Conservation (phyloP, 106 monocot species). For the Acorus gramineus region DNA sequence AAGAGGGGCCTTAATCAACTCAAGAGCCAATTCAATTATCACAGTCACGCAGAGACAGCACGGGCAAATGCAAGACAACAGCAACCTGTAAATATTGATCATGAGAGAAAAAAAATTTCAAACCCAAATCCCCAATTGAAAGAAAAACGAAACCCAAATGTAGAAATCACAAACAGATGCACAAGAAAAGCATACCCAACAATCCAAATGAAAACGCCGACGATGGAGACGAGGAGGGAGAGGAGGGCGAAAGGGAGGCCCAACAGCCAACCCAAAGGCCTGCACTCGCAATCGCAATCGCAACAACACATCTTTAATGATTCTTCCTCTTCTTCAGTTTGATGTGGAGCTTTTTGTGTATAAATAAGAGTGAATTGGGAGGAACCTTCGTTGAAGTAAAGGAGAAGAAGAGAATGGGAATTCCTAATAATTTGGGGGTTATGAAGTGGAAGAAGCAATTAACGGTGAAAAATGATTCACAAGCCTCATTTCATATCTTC, state of each 20-base stretch:
- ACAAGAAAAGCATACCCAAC: constrained; percentile 17
- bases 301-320: constrained; percentile 22
- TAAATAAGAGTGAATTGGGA: too few relatives aligned
- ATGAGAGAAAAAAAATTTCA: not conserved
- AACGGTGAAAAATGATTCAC: too few relatives aligned
- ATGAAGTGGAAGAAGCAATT: too few relatives aligned
- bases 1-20: constrained; percentile 87
- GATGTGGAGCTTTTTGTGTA: not conserved
- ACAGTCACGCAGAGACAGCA: constrained; percentile 97
- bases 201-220: constrained; percentile 47
- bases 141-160: not conserved
- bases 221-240: constrained; percentile 57
- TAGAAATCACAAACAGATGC: constrained; percentile 1
- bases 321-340: not conserved
- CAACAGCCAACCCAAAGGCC: constrained; percentile 88
- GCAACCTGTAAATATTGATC: constrained; percentile 28
- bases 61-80: constrained; percentile 89
- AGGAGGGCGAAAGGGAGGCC: constrained; percentile 92
- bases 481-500: too few relatives aligned
- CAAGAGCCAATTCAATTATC: constrained; percentile 78
- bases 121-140: not conserved
- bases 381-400: too few relatives aligned
- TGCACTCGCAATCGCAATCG: constrained; percentile 52
- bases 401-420: too few relatives aligned
- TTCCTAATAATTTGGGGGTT: too few relatives aligned